A percentile compares a stretch with the other conserved stretches of the same genome.
These are phyloP conservation scores for Fusarium sp. DNA, from an alignment of 2,329 filamentous ascomycete genomes.

Conservation along the genomic window DNA sequence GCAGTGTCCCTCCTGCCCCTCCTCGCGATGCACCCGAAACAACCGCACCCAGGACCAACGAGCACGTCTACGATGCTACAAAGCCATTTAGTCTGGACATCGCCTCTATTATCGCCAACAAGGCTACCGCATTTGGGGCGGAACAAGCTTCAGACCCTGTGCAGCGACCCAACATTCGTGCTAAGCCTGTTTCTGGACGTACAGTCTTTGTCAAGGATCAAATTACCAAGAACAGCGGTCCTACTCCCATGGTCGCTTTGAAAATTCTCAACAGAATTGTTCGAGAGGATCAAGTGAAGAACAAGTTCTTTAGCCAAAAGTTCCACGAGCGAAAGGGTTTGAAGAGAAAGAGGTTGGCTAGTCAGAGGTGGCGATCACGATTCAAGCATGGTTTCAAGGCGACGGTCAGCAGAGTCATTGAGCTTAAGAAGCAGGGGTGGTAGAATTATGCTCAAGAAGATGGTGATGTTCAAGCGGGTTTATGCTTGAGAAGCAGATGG, in stretches of 20 bases:
- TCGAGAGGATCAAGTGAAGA: conserved; percentile 66
- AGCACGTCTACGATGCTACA: conserved; percentile 47
- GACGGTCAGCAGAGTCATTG: conserved; percentile 72
- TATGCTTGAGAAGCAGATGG: neutral
- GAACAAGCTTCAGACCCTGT: conserved; percentile 41
- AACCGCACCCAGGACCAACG: conserved; percentile 7
- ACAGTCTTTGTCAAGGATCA: conserved; percentile 55
- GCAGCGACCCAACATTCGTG: conserved; percentile 47
- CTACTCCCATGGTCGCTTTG: conserved; percentile 60
- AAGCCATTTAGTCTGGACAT: conserved; percentile 50
- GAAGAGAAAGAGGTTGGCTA: conserved; percentile 80
- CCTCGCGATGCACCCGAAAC: conserved; percentile 14
- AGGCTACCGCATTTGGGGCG: conserved; percentile 42
- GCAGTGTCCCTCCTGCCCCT: conserved; percentile 22
- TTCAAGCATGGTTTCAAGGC: conserved; percentile 78
- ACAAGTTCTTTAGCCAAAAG: conserved; percentile 68
- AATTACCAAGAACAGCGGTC: conserved; percentile 46
- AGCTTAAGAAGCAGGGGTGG: conserved; percentile 84
- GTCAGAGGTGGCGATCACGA: conserved; percentile 74
- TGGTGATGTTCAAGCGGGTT: too few species aligned
- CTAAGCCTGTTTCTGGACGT: conserved; percentile 53
- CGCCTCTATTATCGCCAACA: conserved; percentile 52
- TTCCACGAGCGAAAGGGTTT: conserved; percentile 81
- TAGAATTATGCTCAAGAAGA: conserved; percentile 51
- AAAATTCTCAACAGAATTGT: conserved; percentile 55